A percentile compares a stretch with the other conserved stretches of the same genome.
phyloP scores from a whole-genome alignment of 2,329 filamentous ascomycete species.

The Bipolaris oryzae region DNA sequence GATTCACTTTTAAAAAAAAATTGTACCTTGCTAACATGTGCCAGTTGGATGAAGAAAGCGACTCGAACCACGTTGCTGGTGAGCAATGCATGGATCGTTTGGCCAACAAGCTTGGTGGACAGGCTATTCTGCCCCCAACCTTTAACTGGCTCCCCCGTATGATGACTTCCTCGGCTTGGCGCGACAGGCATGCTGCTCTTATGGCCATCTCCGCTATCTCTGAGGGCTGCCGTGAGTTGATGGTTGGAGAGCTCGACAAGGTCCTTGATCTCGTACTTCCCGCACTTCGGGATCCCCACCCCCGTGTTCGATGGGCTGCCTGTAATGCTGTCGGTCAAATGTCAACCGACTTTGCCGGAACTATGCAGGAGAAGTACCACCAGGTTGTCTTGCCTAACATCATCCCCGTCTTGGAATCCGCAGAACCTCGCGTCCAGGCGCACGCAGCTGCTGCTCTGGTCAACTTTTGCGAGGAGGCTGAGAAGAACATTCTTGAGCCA shows the following conservation, averaged over 20 bases:
- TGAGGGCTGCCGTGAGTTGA: slow-evolving; percentile 92
- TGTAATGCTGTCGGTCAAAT: slow-evolving; percentile 99
- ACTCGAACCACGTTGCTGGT: slow-evolving; percentile 95
- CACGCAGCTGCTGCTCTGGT: slow-evolving; percentile 97
- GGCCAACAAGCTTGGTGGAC: slow-evolving; percentile 95
- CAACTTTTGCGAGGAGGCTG: slow-evolving; percentile 98
- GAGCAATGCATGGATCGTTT: slow-evolving; percentile 98
- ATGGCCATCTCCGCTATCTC: slow-evolving; percentile 99
- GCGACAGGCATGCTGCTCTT: slow-evolving; percentile 91
- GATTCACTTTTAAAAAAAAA: background rate
- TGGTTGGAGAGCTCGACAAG: slow-evolving; percentile 92
- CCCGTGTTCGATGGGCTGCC: slow-evolving; percentile 93
- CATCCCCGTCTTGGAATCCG: slow-evolving; percentile 86
- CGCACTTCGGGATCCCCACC: slow-evolving; percentile 85
- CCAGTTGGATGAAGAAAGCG: slow-evolving; percentile 92
- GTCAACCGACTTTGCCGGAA: slow-evolving; percentile 98
- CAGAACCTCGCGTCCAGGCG: slow-evolving; percentile 92
- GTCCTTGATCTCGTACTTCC: slow-evolving; percentile 95
- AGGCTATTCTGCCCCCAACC: slow-evolving; percentile 87
- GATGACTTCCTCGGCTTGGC: slow-evolving; percentile 95
- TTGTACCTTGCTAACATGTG: background rate
- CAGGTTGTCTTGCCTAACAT: slow-evolving; percentile 85
- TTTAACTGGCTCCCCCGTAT: slow-evolving; percentile 97
- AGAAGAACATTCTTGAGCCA: slow-evolving; percentile 87
- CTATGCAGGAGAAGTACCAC: slow-evolving; percentile 97